These are phyloP conservation scores for Wickerhamiella vanderwaltii DNA, from an alignment of 805 yeast species.

Conservation along the genomic window DNA sequence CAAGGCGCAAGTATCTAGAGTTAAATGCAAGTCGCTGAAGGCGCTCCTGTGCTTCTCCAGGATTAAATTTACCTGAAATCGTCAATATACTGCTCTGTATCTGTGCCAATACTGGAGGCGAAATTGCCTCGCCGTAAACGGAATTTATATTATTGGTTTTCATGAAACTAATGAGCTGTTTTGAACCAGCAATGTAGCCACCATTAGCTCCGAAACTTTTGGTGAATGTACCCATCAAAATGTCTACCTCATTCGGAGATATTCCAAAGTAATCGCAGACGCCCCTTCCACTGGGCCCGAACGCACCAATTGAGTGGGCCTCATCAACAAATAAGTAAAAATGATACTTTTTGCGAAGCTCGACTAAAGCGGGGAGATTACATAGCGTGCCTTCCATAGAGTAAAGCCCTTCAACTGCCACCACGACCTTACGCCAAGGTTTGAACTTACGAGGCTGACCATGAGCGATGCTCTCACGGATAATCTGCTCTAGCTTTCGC, in stretches of 20 bases:
- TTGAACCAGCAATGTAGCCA: conserved; percentile 77
- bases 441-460: conserved; percentile 96
- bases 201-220: conserved; percentile 99
- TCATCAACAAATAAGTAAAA: conserved; percentile 89
- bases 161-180: conserved; percentile 57
- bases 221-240: conserved; percentile 95
- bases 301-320: conserved; percentile 98
- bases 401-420: conserved; percentile 85
- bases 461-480: conserved; percentile 76
- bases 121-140: conserved; percentile 68
- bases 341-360: conserved; percentile 69
- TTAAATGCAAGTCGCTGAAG: conserved; percentile 90
- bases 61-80: conserved; percentile 69
- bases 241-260: conserved; percentile 62
- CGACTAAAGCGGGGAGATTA: conserved; percentile 63
- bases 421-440: conserved; percentile 73
- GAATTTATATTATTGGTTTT: conserved; percentile 62
- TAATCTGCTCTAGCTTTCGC: conserved; percentile 58
- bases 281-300: conserved; percentile 90
- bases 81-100: conserved; percentile 68
- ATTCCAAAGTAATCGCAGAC: conserved; percentile 87
- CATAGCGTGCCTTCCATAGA: conserved; percentile 69
- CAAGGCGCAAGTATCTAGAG: conserved; percentile 83
- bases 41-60: conserved; percentile 89
- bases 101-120: conserved; percentile 85